A percentile compares a stretch with the other conserved stretches of the same genome.
Evolutionary conservation across 306 rosid genomes (phyloP).

Genomic region (Rosa multiflora): DNA sequence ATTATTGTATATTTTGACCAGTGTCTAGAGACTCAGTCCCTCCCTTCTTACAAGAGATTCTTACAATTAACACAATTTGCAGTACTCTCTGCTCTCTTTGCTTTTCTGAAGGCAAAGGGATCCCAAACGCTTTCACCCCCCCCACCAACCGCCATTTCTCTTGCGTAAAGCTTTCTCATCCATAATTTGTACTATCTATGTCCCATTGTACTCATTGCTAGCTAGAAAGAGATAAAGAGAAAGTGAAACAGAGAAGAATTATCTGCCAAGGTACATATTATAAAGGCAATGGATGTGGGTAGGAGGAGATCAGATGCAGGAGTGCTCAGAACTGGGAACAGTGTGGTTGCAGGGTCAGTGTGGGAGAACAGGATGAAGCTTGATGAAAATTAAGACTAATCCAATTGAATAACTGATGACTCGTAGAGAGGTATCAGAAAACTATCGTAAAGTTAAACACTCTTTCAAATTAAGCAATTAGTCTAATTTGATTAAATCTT

Average conservation of each 20-base stretch:
- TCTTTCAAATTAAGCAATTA: too few species aligned
- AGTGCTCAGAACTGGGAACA: slow-evolving; percentile 22
- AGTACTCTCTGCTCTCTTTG: slow-evolving; percentile 15
- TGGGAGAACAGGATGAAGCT: slow-evolving; percentile 88
- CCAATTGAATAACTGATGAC: too few species aligned
- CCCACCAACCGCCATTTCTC: slow-evolving; percentile 77
- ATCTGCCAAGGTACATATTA: not conserved
- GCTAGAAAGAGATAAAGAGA: not conserved
- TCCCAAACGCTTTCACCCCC: slow-evolving; percentile 48
- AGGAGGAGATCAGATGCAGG: slow-evolving; percentile 32
- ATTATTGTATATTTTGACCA: not conserved
- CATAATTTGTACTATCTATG: slow-evolving; percentile 24
- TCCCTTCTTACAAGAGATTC: not conserved
- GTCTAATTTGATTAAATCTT: too few species aligned
- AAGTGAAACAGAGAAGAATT: not conserved
- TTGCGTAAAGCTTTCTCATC: slow-evolving; percentile 48
- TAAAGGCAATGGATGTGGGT: slow-evolving; percentile 46
- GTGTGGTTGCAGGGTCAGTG: slow-evolving; percentile 70
- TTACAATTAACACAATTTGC: slow-evolving; percentile 7
- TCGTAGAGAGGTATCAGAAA: too few species aligned
- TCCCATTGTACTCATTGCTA: slow-evolving; percentile 35
- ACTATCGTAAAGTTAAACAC: too few species aligned
- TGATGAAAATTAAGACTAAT: too few species aligned
- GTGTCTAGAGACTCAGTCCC: slow-evolving; percentile 12
- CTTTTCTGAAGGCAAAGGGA: slow-evolving; percentile 53